Conservation (phyloP, 805 yeast species). For the Yamadazyma scolyti region DNA sequence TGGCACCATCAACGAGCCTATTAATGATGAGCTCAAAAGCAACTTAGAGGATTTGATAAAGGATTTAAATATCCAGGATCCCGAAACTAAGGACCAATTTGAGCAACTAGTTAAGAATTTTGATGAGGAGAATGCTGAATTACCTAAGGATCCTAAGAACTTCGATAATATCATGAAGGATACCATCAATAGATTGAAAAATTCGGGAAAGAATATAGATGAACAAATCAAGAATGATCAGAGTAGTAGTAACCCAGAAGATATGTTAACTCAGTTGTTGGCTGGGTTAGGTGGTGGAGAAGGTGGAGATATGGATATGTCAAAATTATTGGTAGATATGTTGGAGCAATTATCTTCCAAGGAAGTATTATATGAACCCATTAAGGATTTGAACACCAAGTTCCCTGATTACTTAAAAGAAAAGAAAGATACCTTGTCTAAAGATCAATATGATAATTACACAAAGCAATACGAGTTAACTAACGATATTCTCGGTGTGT, state of each 20-base stretch:
- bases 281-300: constrained; percentile 43
- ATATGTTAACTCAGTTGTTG: constrained; percentile 62
- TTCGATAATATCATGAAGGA: constrained; percentile 76
- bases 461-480: constrained; percentile 61
- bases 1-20: constrained; percentile 23
- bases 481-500: constrained; percentile 55
- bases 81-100: constrained; percentile 49
- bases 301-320: constrained; percentile 50
- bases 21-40: constrained; percentile 28
- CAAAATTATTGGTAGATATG: constrained; percentile 65
- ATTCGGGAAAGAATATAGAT: constrained; percentile 70
- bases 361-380: constrained; percentile 82
- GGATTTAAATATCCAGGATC: constrained; percentile 48
- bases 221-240: constrained; percentile 48
- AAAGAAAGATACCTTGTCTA: constrained; percentile 41
- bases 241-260: constrained; percentile 34
- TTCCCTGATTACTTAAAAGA: constrained; percentile 68
- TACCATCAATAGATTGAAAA: constrained; percentile 76
- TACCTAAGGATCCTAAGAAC: constrained; percentile 30
- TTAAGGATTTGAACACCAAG: constrained; percentile 72
- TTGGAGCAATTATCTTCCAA: constrained; percentile 80
- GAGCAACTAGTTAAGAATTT: constrained; percentile 46
- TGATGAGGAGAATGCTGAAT: constrained; percentile 30
- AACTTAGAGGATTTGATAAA: constrained; percentile 41
- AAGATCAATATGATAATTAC: constrained; percentile 51